Evolutionary conservation across 495 filamentous ascomycete species (phyloP).

Genomic region (Penicillium fimorum): DNA sequence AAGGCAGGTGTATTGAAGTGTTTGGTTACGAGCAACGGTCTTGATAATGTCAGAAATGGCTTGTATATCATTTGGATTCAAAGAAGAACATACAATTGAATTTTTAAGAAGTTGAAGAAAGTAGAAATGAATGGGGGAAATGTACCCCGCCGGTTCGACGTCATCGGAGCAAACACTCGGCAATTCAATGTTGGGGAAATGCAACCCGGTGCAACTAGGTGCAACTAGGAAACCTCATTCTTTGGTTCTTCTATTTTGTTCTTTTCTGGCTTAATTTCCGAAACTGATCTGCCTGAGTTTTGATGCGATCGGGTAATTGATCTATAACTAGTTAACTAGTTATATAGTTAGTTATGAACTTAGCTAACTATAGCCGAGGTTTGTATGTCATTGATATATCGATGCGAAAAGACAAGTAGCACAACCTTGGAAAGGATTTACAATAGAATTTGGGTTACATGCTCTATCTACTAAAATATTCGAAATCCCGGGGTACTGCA

Average conservation of each 20-base stretch:
- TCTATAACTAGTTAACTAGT: too few species aligned
- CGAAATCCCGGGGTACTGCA: not conserved
- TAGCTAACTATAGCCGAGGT: too few species aligned
- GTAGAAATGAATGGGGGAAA: conserved; percentile 1
- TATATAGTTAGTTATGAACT: too few species aligned
- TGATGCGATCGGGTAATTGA: not conserved
- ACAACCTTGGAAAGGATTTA: not conserved
- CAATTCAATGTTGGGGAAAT: conserved; percentile 6
- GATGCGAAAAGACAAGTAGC: not conserved
- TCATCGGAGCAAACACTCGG: conserved; percentile 25
- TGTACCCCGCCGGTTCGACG: conserved; percentile 22
- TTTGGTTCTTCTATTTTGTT: not conserved
- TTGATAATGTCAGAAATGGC: conserved; percentile 27
- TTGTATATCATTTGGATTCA: conserved; percentile 5
- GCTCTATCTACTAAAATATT: too few species aligned
- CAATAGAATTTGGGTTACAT: not conserved
- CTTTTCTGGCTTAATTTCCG: not conserved
- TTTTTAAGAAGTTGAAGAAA: not conserved
- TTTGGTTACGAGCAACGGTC: conserved; percentile 20
- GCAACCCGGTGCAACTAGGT: conserved; percentile 11
- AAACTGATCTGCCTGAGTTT: not conserved
- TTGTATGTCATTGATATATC: not conserved
- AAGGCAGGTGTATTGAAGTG: conserved; percentile 12
- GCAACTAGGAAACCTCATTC: not conserved
- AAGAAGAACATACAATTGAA: not conserved